Evolutionary conservation across 805 yeast genomes (phyloP).

Genomic region (Yamadazyma akitaensis): DNA sequence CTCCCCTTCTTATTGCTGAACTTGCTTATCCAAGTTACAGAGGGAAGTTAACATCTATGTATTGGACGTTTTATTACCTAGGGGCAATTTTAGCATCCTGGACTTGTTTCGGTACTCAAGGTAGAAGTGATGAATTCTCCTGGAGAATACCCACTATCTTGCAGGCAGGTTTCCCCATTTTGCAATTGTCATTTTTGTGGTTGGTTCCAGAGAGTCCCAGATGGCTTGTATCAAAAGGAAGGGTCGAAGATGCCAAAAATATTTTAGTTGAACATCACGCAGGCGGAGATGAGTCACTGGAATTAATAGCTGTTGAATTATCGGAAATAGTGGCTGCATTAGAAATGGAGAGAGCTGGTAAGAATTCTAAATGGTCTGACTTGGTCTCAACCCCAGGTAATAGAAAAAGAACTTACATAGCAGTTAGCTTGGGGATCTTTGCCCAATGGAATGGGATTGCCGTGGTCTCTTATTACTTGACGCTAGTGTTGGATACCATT

Average conservation of each 20-base stretch:
- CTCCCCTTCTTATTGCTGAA: constrained; percentile 48
- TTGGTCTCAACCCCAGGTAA: constrained; percentile 37
- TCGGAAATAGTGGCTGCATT: constrained; percentile 38
- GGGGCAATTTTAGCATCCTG: constrained; percentile 40
- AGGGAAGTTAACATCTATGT: constrained; percentile 24
- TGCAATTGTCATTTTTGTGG: constrained; percentile 36
- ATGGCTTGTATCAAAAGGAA: constrained; percentile 35
- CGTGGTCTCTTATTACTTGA: constrained; percentile 32
- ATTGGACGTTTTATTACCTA: constrained; percentile 35
- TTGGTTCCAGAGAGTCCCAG: constrained; percentile 51
- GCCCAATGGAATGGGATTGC: constrained; percentile 49
- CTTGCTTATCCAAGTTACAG: constrained; percentile 43
- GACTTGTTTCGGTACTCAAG: constrained; percentile 25
- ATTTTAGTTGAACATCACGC: constrained; percentile 25
- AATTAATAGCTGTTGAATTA: constrained; percentile 29
- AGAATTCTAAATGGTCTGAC: constrained; percentile 34
- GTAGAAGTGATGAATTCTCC: constrained; percentile 14
- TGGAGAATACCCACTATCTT: constrained; percentile 54
- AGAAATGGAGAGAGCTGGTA: constrained; percentile 36
- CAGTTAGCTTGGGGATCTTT: constrained; percentile 25
- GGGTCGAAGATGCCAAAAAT: constrained; percentile 26
- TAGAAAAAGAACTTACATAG: constrained; percentile 37
- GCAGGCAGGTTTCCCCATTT: constrained; percentile 46
- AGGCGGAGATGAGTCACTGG: constrained; percentile 18
- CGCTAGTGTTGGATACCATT: constrained; percentile 14